Evolutionary conservation across 1,284 basidiomycete species (phyloP), one percentile per base, ranked within the genome.

Genomic region (Gomphus sp.): DNA sequence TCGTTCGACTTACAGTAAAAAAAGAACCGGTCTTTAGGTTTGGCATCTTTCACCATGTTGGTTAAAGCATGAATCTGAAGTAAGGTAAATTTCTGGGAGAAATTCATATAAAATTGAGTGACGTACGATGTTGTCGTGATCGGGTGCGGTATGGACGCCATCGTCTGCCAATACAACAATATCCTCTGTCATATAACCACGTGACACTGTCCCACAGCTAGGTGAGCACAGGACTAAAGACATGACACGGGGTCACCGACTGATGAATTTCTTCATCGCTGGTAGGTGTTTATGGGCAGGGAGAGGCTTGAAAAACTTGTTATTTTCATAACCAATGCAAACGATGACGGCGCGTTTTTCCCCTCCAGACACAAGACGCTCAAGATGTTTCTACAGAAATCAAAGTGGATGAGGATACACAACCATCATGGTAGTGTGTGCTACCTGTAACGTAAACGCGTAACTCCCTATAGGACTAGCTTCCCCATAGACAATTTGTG

Each of bases 11-110:
- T 57, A 64, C 63, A 64, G 47, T 64, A 61, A 39, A 64, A 56
- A 28, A 64, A 61, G 51, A 62, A 63, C n/a, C 54, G 60, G 41
- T 64, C 62, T 11, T 62, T 62, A 41, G 54, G 44, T 25, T 60
- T 52, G 3, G 62, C 60, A 45, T 61, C 56, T 41, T 39, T 37
- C 36, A 64, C 59, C 25, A 64, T 44, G 5, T 62, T 52, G 14
- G 60, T 54, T 16, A 63, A 58, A 5, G 61, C 62, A 43, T 39
- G 51, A 25, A 64, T 28, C 63, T 64, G 11, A 37, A n/a, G 11
- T 4, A 39, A 9, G 11, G 14, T 31, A 39, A 25, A 22, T n/a
- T 22, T 34, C 4, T 4, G 37, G n/a, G 0, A 39, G 16, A 14
- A 11, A 18, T n/a, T 34, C 11, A 34, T 11, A 48, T 22, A 28